Evolutionary conservation across 2,329 filamentous ascomycete genomes (phyloP).

Genomic region (Coleophoma cylindrospora): DNA sequence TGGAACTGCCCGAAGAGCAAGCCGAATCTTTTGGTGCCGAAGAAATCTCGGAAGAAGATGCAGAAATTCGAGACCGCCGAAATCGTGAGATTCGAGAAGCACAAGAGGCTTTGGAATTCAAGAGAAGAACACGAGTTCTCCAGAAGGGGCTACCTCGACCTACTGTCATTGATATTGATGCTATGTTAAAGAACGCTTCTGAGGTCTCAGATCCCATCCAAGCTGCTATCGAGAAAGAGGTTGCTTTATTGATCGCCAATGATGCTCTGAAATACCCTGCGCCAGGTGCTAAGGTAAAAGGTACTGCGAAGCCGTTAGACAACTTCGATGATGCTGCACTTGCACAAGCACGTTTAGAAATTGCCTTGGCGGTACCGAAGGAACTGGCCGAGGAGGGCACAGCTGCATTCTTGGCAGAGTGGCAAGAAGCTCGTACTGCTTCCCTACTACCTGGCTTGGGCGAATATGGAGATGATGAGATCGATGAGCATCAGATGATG

Average conservation of each 20-base stretch:
- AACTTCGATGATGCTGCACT: conserved; percentile 67
- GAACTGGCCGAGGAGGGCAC: conserved; percentile 43
- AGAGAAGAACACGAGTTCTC: conserved; percentile 84
- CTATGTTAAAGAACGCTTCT: conserved; percentile 59
- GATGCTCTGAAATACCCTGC: conserved; percentile 74
- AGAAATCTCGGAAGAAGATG: conserved; percentile 51
- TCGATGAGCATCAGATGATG: conserved; percentile 25
- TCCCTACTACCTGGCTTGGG: conserved; percentile 72
- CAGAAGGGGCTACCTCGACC: conserved; percentile 80
- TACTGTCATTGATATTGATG: conserved; percentile 62
- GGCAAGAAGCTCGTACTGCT: conserved; percentile 47
- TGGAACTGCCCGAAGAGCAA: conserved; percentile 83
- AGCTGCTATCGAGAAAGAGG: conserved; percentile 69
- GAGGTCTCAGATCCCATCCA: conserved; percentile 59
- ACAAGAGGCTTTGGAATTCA: conserved; percentile 66
- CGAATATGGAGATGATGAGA: conserved; percentile 72
- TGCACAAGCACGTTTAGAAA: conserved; percentile 69
- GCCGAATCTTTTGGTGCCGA: conserved; percentile 48
- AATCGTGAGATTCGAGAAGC: conserved; percentile 71
- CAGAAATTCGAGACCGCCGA: conserved; percentile 72
- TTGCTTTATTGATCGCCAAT: conserved; percentile 72
- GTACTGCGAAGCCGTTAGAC: conserved; percentile 53
- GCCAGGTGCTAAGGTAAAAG: conserved; percentile 60
- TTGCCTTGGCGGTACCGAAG: conserved; percentile 44
- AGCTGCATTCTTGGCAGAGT: conserved; percentile 47